phyloP scores from a whole-genome alignment of 225 moss, liverwort and hornwort species.

The Polytrichum formosum region DNA sequence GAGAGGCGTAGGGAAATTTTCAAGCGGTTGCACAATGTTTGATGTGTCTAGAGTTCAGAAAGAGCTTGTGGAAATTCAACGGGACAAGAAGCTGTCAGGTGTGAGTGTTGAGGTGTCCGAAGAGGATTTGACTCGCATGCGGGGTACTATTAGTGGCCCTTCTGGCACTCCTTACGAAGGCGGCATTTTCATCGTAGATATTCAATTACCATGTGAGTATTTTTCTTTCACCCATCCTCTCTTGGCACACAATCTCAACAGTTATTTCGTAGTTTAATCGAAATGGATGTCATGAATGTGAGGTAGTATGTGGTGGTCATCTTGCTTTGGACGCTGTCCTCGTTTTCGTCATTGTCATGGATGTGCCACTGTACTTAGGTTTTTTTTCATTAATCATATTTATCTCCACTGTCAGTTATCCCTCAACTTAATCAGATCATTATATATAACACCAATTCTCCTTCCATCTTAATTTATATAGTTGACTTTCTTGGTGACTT shows the following conservation, averaged over 20 bases:
- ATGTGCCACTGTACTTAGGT: too few species aligned
- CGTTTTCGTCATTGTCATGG: too few species aligned
- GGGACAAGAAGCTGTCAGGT: conserved; percentile 83
- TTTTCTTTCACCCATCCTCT: neutral
- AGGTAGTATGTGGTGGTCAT: neutral
- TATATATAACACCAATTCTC: too few species aligned
- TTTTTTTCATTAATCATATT: too few species aligned
- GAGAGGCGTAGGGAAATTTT: neutral
- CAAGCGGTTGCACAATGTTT: conserved; percentile 62
- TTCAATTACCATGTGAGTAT: conserved; percentile 78
- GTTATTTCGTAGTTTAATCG: neutral
- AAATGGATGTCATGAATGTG: neutral
- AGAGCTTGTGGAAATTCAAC: conserved; percentile 97
- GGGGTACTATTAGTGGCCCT: conserved; percentile 87
- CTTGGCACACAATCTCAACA: neutral
- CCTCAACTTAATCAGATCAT: too few species aligned
- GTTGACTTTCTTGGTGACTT: too few species aligned
- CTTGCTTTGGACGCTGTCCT: too few species aligned
- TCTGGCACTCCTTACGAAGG: conserved; percentile 93
- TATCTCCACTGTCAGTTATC: too few species aligned
- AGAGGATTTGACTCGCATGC: conserved; percentile 89
- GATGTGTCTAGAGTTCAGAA: conserved; percentile 99
- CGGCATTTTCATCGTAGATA: conserved; percentile 82
- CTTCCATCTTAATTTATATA: too few species aligned
- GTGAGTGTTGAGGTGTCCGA: conserved; percentile 81